A percentile compares a stretch with the other conserved stretches of the same genome.
phyloP scores from a whole-genome alignment of 2,329 filamentous ascomycete species.

The Elsinoe australis region DNA sequence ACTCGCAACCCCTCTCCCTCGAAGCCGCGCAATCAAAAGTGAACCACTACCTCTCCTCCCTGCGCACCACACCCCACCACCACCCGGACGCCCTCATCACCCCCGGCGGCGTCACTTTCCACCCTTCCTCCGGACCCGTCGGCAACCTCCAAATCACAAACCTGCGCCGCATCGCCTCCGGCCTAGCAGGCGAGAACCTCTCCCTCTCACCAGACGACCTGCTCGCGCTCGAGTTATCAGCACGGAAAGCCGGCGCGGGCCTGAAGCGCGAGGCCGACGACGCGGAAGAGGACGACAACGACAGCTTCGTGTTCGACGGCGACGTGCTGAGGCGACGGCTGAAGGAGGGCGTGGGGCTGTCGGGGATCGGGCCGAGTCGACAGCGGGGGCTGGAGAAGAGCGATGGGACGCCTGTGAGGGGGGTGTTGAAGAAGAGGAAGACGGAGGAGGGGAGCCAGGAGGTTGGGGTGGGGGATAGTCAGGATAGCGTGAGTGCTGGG shows the following conservation, averaged over 20 bases:
- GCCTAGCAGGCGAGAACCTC: conserved; percentile 45
- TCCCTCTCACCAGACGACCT: conserved; percentile 34
- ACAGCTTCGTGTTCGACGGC: conserved; percentile 19
- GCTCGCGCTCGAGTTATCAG: conserved; percentile 30
- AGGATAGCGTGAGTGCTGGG: conserved; percentile 19
- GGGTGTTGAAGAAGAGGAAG: conserved; percentile 21
- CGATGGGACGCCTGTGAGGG: conserved; percentile 11
- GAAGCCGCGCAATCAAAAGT: conserved; percentile 32
- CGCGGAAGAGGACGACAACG: conserved; percentile 25
- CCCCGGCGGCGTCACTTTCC: conserved; percentile 36
- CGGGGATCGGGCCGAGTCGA: conserved; percentile 1
- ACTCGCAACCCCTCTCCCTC: conserved; percentile 30
- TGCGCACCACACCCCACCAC: conserved; percentile 37
- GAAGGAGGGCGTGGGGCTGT: background rate
- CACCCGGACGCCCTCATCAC: conserved; percentile 43
- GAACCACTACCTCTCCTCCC: conserved; percentile 35
- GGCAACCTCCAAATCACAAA: conserved; percentile 47
- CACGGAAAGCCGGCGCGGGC: conserved; percentile 26
- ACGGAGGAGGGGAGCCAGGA: conserved; percentile 18
- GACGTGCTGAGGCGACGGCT: conserved; percentile 23
- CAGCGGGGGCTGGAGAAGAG: background rate
- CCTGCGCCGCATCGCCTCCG: conserved; percentile 46
- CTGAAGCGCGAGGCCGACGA: conserved; percentile 21
- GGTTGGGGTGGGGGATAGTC: conserved; percentile 20
- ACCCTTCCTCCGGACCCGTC: conserved; percentile 35